Base-by-base conservation (phyloP, 331 rosid genomes). In the Acacia pycnantha region DNA sequence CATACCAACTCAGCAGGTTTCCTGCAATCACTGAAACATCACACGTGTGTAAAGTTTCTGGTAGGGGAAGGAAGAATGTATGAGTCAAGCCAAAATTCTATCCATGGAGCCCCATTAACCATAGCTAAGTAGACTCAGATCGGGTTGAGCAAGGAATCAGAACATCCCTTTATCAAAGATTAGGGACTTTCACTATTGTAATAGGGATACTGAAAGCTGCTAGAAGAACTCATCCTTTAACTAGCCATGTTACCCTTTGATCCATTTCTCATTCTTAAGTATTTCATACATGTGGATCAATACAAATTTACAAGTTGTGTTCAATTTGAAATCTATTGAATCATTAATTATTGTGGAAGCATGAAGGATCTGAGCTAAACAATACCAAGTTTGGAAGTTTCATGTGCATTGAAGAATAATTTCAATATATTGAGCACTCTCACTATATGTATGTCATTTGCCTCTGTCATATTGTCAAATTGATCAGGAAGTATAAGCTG, bases 21-120 rank as follows among this genome's bases (percentile, higher is more conserved):
- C 41, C 37, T 43, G 58, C 29, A 80, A 80, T 59, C 61, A 59
- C 24, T 44, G 51, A 29, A 74, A 79, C 66, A 79, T 58, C 41
- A 37, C 74, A 50, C 6, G 41, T 11, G 67, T 15, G 78, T 11
- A 56, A 15, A 69, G 48, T 29, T 65, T 65, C 37, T 15, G 43
- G 70, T 13, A 6, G 59, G 48, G 29, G 12, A 9, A 18, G 68
- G 41, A 41, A 16, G n/a, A n/a, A 78, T 47, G 54, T n/a, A 68
- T 0, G 10, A 40, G 50, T n/a, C 48, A 37, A 37, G 27, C 73
- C 48, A 68, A 35, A 68, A 19, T 41, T 69, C 74, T 26, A 69
- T 40, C 51, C 53, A 41, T 18, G 22, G 48, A 1, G 19, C 73
- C n/a, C 48, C 50, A 40, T 31, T 43, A 13, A 41, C 74, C 53